Percentiles rank a stretch among this genome's conserved stretches.
phyloP scores from a whole-genome alignment of 768 basidiomycete genomes.

The Porpolomopsis calyptriformis region DNA sequence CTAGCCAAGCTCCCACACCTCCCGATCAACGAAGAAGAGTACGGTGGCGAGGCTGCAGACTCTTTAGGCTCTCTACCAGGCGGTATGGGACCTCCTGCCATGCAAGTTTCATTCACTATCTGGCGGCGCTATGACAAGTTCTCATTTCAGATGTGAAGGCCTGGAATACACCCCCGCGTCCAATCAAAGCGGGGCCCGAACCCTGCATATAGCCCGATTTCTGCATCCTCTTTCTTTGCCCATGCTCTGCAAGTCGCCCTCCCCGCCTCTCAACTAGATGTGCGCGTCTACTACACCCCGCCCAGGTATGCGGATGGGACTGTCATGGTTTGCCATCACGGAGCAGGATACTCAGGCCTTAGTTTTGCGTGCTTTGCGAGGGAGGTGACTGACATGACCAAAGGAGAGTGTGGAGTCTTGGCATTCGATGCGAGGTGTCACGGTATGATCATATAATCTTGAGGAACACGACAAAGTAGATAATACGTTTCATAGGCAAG shows the following conservation, averaged over 20 bases:
- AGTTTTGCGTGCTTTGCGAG: constrained; percentile 89
- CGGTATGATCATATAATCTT: constrained; percentile 39
- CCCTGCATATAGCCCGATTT: constrained; percentile 65
- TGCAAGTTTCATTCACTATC: constrained; percentile 32
- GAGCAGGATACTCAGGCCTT: constrained; percentile 84
- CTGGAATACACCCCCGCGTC: constrained; percentile 18
- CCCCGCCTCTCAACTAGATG: constrained; percentile 47
- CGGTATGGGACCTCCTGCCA: constrained; percentile 51
- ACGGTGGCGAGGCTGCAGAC: constrained; percentile 49
- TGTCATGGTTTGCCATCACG: constrained; percentile 88
- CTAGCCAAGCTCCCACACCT: constrained; percentile 62
- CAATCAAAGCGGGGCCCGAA: constrained; percentile 35
- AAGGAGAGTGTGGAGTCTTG: constrained; percentile 71
- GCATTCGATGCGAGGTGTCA: constrained; percentile 79
- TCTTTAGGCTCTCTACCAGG: constrained; percentile 51
- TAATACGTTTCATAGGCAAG: constrained; percentile 45
- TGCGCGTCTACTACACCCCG: constrained; percentile 77
- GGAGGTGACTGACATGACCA: constrained; percentile 49
- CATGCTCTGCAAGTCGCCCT: constrained; percentile 74
- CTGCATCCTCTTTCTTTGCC: constrained; percentile 63
- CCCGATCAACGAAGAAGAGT: constrained; percentile 29
- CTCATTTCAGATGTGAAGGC: constrained; percentile 23
- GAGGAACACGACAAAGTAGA: neutral
- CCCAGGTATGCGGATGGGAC: constrained; percentile 45
- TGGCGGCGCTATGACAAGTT: constrained; percentile 9